Evolutionary conservation across 2,329 filamentous ascomycete species (phyloP), one percentile per base, ranked within the genome.

Genomic region (Penicillium sp.): DNA sequence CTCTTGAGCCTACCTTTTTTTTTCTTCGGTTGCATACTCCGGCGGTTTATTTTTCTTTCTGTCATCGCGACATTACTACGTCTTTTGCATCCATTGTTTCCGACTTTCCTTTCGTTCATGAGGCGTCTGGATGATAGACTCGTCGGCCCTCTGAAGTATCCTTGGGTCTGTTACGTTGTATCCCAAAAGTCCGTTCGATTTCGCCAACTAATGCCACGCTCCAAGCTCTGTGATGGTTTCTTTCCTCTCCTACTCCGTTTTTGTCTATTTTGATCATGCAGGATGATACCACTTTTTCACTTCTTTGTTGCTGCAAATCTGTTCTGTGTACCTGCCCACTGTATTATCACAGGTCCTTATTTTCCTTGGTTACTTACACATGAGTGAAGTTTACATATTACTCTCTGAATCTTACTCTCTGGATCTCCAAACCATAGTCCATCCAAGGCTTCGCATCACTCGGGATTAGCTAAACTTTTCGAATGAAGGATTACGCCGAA

Each of bases 251-350:
- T 31, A 47, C 53, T 53, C 29, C 55, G 44, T 56, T 60, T 49
- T 49, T 60, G 53, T 56, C 55, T 56, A 55, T 66, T 56, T 60
- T 54, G 53, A 57, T 54, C 59, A 60, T 66, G 65, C 69, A 67
- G 68, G 66, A 67, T 71, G 70, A 73, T 71, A 73, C 70, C 69
- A 70, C 62, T 67, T 66, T 65, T 61, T 60, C 60, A 48, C 63
- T 52, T 52, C 18, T 22, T 40, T 37, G 37, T 40, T 54, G 53
- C 56, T 59, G 62, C 58, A 58, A 55, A 60, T 60, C 31, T 59
- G 54, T 53, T 31, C 15, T 31, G 29, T 58, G 54, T 54, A 61
- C 45, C 54, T 61, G 57, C 60, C 33, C 51, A 61, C 58, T 59
- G 55, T 63, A 63, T 65, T 54, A 63, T 58, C 53, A 62, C 46